Evolutionary conservation across 1,139 yeast species (phyloP).

Genomic region (Yamadazyma atmosphaerica): DNA sequence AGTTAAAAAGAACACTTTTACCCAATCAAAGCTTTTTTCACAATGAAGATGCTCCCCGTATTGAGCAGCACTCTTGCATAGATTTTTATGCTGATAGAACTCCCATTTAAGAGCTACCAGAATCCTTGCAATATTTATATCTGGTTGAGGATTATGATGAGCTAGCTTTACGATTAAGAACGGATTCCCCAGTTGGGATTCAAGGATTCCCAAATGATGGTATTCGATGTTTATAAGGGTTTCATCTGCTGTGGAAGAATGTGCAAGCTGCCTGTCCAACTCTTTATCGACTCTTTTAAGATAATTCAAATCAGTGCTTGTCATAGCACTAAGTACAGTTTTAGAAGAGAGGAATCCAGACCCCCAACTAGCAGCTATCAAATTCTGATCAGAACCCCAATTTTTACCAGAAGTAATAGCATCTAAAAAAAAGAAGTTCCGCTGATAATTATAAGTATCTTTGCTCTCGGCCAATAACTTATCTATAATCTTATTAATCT

Average conservation of each 20-base stretch:
- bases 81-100: no score
- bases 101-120: neutral
- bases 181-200: neutral
- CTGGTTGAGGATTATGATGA: constrained; percentile 6
- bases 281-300: neutral
- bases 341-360: neutral
- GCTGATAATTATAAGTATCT: constrained; percentile 1
- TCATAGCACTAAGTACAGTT: neutral
- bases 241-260: no score
- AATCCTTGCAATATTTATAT: constrained; percentile 8
- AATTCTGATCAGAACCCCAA: no score
- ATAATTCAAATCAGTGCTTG: neutral
- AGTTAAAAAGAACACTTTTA: constrained; percentile 8
- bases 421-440: constrained; percentile 6
- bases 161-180: constrained; percentile 4
- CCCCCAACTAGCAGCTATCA: neutral
- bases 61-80: no score
- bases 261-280: neutral
- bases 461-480: constrained; percentile 1
- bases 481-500: neutral
- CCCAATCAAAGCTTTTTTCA: no score
- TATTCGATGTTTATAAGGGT: no score
- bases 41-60: no score
- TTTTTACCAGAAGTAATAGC: no score
- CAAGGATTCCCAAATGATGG: constrained; percentile 3